Base-by-base conservation (phyloP, 176 grass and related monocot species). In the Bonia amplexicaulis region DNA sequence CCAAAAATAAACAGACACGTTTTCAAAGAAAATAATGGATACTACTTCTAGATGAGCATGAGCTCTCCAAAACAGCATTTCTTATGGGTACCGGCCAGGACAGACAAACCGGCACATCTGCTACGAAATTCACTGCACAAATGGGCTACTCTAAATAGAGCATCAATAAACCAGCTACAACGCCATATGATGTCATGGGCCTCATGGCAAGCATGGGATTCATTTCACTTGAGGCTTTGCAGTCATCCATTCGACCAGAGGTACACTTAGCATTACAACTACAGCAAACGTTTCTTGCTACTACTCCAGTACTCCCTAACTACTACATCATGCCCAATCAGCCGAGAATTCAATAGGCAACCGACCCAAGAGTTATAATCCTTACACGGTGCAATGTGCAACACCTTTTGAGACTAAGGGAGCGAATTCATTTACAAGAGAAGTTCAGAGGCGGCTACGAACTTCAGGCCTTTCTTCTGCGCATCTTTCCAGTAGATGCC, bases 401-500 rank as follows among this genome's bases (percentile, higher is more conserved):
- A 51, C 31, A 69, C 82, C 73, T 48, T 77, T 57, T 17, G 15
- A 48, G 70, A 80, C 79, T 84, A 88, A 70, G 64, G 35, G 57
- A 64, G 66, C 55, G 9, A 63, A 73, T 72, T 66, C 82, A 85
- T 92, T 78, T 90, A 90, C 91, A 87, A 62, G 25, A 78, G 60
- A 80, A 73, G 23, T 39, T 60, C 69, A 61, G 15, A 31, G 45
- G 76, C 7, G 12, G 33, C 73, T 17, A 78, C 9, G 42, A 10
- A 79, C n/a, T 85, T 85, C 60, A 67, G 13, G 81, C 89, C 89
- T 85, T 91, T 70, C 92, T 92, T 74, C 85, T 92, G 74, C 87
- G 90, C 87, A 87, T 94, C 90, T 91, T 94, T 46, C 81, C 90
- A 52, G 87, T 59, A 64, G 90, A 89, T 37, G 81, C 78, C 37